A percentile compares a stretch with the other conserved stretches of the same genome.
These are phyloP conservation scores for Prunus davidiana DNA, from an alignment of 306 rosid species.

Conservation along the genomic window DNA sequence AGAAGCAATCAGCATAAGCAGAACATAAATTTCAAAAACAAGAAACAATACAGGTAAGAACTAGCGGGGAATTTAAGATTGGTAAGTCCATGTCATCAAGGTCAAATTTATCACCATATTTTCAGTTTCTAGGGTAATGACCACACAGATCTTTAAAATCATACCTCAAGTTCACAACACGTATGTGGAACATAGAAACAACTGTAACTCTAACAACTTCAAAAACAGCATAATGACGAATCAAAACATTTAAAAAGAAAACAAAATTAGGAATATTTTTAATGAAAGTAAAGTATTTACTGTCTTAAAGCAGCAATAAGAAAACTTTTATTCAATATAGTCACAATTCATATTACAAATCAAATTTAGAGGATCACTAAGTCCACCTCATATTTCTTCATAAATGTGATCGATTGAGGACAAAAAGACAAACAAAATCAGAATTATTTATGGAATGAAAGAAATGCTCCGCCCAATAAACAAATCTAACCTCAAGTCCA, in stretches of 20 bases:
- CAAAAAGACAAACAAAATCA: neutral
- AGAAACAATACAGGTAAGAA: neutral
- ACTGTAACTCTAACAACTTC: too few relatives aligned
- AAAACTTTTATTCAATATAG: too few relatives aligned
- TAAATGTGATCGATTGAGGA: neutral
- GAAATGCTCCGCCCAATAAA: neutral
- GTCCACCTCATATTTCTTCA: neutral
- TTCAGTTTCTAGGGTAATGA: neutral
- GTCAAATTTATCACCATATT: neutral
- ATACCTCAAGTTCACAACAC: too few relatives aligned
- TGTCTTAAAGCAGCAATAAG: too few relatives aligned
- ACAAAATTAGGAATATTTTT: too few relatives aligned
- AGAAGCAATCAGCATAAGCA: slow-evolving; percentile 21
- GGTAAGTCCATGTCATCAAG: neutral
- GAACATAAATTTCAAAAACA: neutral
- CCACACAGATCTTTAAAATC: neutral
- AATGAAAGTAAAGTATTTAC: too few relatives aligned
- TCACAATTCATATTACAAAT: too few relatives aligned
- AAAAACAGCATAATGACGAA: too few relatives aligned
- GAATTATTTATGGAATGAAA: neutral
- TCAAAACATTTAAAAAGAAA: too few relatives aligned
- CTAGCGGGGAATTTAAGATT: neutral
- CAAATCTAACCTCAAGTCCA: slow-evolving; percentile 74
- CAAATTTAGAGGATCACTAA: neutral
- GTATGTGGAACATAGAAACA: too few relatives aligned